Percentiles rank a stretch among this genome's conserved stretches.
Conservation (phyloP, 75 land plant genomes). For the Pinus tabuliformis region DNA sequence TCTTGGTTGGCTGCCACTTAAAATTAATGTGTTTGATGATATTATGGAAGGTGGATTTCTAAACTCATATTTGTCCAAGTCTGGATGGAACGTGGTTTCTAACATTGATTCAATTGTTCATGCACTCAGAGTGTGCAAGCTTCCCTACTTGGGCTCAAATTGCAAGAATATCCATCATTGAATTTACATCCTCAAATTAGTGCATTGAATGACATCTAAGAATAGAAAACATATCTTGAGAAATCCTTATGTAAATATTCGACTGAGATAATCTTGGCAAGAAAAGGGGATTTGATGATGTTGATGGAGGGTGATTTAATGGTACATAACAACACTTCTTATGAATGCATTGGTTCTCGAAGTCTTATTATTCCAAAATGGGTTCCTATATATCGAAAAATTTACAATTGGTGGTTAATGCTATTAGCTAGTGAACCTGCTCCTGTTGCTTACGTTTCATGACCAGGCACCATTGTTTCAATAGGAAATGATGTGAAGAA, state of each 20-base stretch:
- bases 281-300: constrained; percentile 13
- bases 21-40: constrained; percentile 36
- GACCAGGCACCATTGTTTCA: background rate
- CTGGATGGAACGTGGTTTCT: constrained; percentile 64
- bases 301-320: constrained; percentile 10
- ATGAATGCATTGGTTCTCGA: constrained; percentile 25
- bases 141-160: constrained; percentile 29
- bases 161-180: too few species aligned
- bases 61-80: constrained; percentile 31
- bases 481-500: background rate
- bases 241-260: too few species aligned
- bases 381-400: constrained; percentile 45
- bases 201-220: too few species aligned
- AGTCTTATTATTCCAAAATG: too few species aligned
- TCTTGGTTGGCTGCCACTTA: constrained; percentile 71
- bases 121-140: constrained; percentile 43
- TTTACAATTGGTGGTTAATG: constrained; percentile 51
- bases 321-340: constrained; percentile 22
- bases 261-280: background rate
- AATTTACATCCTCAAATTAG: too few species aligned
- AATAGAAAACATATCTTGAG: too few species aligned
- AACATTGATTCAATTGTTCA: constrained; percentile 34
- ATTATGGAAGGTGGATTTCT: constrained; percentile 16
- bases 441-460: constrained; percentile 36
- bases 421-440: constrained; percentile 27